These are phyloP conservation scores for Leucosporidium yakuticum DNA, from an alignment of 768 basidiomycete species.

Conservation along the genomic window DNA sequence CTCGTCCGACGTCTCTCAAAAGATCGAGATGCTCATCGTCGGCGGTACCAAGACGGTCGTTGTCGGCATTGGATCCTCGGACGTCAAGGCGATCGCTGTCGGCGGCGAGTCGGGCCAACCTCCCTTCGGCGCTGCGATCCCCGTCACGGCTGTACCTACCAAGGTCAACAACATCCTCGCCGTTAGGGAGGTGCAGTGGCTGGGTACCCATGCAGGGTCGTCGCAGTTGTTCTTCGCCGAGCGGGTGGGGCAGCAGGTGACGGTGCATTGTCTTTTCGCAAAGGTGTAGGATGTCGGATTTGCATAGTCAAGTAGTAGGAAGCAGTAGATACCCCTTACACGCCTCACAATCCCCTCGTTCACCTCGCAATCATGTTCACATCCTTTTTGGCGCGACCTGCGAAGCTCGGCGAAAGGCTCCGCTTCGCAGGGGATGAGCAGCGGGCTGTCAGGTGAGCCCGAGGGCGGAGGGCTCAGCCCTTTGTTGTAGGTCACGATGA, in stretches of 20 bases:
- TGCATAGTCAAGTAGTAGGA: no score
- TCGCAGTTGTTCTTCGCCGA: constrained; percentile 17
- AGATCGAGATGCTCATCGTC: constrained; percentile 29
- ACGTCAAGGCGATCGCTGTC: constrained; percentile 22
- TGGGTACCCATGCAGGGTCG: constrained; percentile 10
- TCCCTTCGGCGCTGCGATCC: constrained; percentile 3
- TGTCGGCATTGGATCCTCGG: constrained; percentile 12
- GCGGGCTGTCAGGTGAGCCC: no score
- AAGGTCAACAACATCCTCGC: not conserved
- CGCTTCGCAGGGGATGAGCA: no score
- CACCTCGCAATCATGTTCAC: no score
- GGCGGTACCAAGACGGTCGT: constrained; percentile 18
- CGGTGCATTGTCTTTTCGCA: constrained; percentile 9
- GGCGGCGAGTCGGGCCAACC: not conserved
- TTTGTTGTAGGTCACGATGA: no score
- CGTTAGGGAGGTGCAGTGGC: constrained; percentile 13
- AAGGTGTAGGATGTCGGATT: no score
- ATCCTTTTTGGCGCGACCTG: no score
- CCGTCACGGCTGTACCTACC: not conserved
- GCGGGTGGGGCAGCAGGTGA: constrained; percentile 17
- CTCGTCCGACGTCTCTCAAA: constrained; percentile 7
- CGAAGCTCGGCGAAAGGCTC: no score
- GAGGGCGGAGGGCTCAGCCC: no score
- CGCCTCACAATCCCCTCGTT: no score
- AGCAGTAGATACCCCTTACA: no score